Percentiles rank a stretch among this genome's conserved stretches.
These are phyloP conservation scores for Naganishia albida DNA, from an alignment of 1,284 basidiomycete genomes.

Conservation along the genomic window DNA sequence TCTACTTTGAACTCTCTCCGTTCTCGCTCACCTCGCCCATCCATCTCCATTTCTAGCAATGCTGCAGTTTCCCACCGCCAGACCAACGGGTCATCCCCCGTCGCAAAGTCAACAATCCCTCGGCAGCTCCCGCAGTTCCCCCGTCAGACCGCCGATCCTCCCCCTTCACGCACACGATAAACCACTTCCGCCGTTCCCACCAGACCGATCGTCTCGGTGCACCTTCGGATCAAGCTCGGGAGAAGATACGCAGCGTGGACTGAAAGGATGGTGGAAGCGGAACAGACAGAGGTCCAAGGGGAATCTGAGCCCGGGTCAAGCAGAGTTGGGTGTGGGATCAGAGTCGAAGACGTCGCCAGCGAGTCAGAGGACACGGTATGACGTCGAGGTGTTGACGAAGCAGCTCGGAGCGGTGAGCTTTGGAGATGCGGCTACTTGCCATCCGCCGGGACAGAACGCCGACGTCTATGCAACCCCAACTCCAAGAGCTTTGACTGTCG, in stretches of 20 bases:
- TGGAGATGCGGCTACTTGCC: not conserved
- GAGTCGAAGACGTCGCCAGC: not conserved
- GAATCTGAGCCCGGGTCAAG: slow-evolving; percentile 11
- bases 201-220: not conserved
- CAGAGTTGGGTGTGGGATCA: slow-evolving; percentile 10
- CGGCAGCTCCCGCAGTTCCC: not conserved
- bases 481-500: not conserved
- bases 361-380: slow-evolving; percentile 1
- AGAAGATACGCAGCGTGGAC: not conserved
- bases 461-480: not conserved
- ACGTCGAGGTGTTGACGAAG: slow-evolving; percentile 15
- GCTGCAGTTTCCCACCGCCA: not conserved
- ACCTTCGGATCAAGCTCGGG: not conserved
- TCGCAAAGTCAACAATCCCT: not conserved
- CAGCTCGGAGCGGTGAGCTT: slow-evolving; percentile 10
- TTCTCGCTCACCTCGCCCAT: not conserved
- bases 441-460: not conserved
- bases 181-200: slow-evolving; percentile 1
- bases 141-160: slow-evolving; percentile 1
- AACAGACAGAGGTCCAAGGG: slow-evolving; percentile 7
- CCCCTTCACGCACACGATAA: slow-evolving; percentile 13
- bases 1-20: not conserved
- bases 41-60: not conserved
- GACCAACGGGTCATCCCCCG: not conserved
- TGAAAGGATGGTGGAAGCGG: slow-evolving; percentile 20